Conservation (phyloP, 2,329 filamentous ascomycete species). For the Rhytidhysteron rufulum region DNA sequence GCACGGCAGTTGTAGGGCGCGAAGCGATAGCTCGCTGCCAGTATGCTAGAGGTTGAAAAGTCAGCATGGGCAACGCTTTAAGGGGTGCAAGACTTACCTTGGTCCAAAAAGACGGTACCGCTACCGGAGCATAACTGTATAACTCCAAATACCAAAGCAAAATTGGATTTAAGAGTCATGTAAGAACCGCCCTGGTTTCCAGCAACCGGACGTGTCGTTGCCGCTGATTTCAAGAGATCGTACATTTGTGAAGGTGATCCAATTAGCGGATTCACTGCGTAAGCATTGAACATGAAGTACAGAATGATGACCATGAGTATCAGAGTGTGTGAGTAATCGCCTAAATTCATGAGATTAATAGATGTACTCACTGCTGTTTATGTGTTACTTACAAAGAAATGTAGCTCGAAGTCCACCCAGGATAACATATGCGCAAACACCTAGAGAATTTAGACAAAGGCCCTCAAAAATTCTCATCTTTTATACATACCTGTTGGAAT, state of each 20-base stretch:
- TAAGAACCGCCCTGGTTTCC: constrained; percentile 41
- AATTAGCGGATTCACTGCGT: constrained; percentile 36
- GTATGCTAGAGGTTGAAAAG: no score
- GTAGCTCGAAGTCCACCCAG: constrained; percentile 39
- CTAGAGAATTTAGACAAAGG: constrained; percentile 11
- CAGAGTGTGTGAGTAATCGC: constrained; percentile 37
- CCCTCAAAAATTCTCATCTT: not conserved
- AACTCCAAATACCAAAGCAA: constrained; percentile 43
- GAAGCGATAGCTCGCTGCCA: constrained; percentile 43
- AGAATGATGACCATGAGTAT: constrained; percentile 43
- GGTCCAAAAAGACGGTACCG: constrained; percentile 39
- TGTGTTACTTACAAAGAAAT: constrained; percentile 28
- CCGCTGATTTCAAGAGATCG: constrained; percentile 37
- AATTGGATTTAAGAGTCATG: constrained; percentile 38
- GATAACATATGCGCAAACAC: constrained; percentile 34
- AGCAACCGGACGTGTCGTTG: constrained; percentile 31
- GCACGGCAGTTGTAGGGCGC: constrained; percentile 23
- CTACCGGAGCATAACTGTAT: constrained; percentile 39
- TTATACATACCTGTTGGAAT: constrained; percentile 35
- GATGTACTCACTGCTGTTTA: no score
- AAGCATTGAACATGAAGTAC: constrained; percentile 43
- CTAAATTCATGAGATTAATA: not conserved
- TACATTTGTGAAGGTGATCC: constrained; percentile 39
- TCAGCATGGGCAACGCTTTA: no score
- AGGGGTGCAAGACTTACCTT: no score